These are phyloP conservation scores for Porogramme epimiltina DNA, from an alignment of 1,284 basidiomycete species.

Conservation along the genomic window DNA sequence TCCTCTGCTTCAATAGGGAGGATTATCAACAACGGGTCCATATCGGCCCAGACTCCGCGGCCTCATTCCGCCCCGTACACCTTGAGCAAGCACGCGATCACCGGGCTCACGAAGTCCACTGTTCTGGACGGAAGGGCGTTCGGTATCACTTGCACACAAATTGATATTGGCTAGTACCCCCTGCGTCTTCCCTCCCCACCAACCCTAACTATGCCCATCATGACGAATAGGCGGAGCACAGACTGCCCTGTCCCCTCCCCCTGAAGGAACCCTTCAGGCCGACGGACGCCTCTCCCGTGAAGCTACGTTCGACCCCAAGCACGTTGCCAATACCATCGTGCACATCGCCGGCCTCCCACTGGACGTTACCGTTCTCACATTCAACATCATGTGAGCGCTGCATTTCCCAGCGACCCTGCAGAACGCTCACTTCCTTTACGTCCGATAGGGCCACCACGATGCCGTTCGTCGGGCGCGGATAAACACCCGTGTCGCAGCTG, in stretches of 20 bases:
- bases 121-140: constrained; percentile 75
- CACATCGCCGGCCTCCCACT: constrained; percentile 71
- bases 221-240: constrained; percentile 12
- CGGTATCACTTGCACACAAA: constrained; percentile 77
- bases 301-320: constrained; percentile 65
- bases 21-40: constrained; percentile 85
- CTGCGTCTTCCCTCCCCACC: not conserved
- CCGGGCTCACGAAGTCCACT: constrained; percentile 74
- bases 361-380: constrained; percentile 69
- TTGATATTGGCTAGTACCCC: constrained; percentile 67
- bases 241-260: constrained; percentile 23
- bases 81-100: constrained; percentile 77
- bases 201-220: not conserved
- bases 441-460: constrained; percentile 32
- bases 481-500: too few relatives aligned
- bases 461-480: constrained; percentile 29
- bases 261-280: constrained; percentile 61
- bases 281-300: constrained; percentile 65
- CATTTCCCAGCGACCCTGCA: too few relatives aligned
- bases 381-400: constrained; percentile 65
- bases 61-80: constrained; percentile 72
- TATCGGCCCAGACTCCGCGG: constrained; percentile 75
- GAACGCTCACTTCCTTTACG: too few relatives aligned
- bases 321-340: constrained; percentile 73
- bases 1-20: too few relatives aligned